phyloP scores from a whole-genome alignment of 2,329 filamentous ascomycete genomes.

The Fusarium praegraminearum region DNA sequence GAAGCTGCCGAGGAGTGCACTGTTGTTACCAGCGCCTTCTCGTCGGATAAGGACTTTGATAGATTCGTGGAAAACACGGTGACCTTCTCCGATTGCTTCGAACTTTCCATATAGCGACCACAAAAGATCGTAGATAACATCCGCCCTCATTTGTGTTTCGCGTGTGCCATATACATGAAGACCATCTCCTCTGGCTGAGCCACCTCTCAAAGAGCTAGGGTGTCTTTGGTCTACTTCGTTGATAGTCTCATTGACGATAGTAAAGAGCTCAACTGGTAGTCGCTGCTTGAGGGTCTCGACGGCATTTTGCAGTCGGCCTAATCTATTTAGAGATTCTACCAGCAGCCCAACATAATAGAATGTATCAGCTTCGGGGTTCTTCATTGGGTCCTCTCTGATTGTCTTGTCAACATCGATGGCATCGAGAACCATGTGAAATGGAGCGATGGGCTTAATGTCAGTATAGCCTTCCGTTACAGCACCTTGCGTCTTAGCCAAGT shows the following conservation, averaged over 20 bases:
- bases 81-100: constrained; percentile 94
- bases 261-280: constrained; percentile 92
- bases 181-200: constrained; percentile 64
- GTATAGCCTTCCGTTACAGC: constrained; percentile 62
- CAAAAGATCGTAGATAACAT: constrained; percentile 90
- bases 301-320: constrained; percentile 86
- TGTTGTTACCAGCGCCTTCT: constrained; percentile 75
- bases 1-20: constrained; percentile 83
- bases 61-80: constrained; percentile 92
- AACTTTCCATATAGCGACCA: constrained; percentile 97
- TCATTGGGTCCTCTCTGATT: constrained; percentile 86
- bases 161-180: constrained; percentile 74
- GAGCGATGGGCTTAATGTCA: constrained; percentile 60
- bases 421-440: constrained; percentile 72
- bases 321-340: constrained; percentile 89
- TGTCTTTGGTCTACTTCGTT: constrained; percentile 93
- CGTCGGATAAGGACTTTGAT: constrained; percentile 87
- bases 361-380: constrained; percentile 94
- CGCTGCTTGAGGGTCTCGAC: constrained; percentile 93
- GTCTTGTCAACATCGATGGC: constrained; percentile 69
- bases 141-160: constrained; percentile 80
- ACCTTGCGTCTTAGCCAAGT: constrained; percentile 76
- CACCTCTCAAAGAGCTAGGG: constrained; percentile 79
- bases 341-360: constrained; percentile 92
- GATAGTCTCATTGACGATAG: constrained; percentile 94